Base-by-base conservation (phyloP, 345 rosid genomes). In the Dovyalis caffra region DNA sequence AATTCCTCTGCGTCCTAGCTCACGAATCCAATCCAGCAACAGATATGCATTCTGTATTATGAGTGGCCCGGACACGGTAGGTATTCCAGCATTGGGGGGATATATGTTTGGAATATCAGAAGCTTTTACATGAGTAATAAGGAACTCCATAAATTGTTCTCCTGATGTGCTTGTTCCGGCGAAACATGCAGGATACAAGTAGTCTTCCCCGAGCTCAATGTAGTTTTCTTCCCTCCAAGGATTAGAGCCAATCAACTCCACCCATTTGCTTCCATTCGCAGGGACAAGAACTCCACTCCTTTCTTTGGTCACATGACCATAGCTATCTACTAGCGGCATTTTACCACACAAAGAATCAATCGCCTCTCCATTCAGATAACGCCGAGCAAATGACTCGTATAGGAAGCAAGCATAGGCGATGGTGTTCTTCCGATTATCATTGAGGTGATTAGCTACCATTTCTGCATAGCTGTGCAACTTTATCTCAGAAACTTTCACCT, bases 221-320 rank as follows among this genome's bases (percentile, higher is more conserved):
- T 76, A 90, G 14, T 83, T 83, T 2, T 76, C 82, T 6, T 45
- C 45, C 25, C 79, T 85, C 93, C 92, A 88, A 6, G 86, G 90
- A 62, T 83, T 88, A 15, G 93, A 87, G 43, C 71, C 85, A 58
- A 82, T 73, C 62, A 90, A 60, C 61, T 84, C 69, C 8, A 73
- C 80, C 97, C 95, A 92, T 75, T 88, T 87, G 82, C 95, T 89
- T 57, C 63, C 85, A 8, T 79, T 86, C 58, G 89, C 94, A 11
- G 94, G 92, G 29, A 92, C 90, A 75, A 92, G 92, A 82, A 88
- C 83, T 0, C 84, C 88, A 3, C 4, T 33, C 28, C 80, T 64
- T 3, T 0, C 56, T 0, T 64, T 87, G 47, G 21, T 67, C 5
- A 85, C 84, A 64, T 10, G 1, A 1, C 93, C 86, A 64, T 83